Base-by-base conservation (phyloP, 2,329 filamentous ascomycete genomes). In the Scolecobasidium constrictum region DNA sequence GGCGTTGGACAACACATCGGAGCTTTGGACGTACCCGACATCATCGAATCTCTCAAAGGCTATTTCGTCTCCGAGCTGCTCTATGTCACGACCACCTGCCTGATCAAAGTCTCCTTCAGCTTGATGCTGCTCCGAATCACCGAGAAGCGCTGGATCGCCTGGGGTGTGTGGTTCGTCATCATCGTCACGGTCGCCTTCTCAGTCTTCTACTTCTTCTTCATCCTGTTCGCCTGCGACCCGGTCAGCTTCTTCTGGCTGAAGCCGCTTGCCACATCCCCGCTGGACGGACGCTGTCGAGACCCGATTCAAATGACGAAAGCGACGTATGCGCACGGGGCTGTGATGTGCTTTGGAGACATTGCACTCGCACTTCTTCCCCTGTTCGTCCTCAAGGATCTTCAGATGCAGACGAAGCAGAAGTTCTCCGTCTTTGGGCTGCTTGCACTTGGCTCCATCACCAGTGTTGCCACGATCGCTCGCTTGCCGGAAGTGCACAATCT, bases 181-280 rank as follows among this genome's bases (percentile, higher is more conserved):
- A 3, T 20, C 7, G 15, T 40, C 38, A 17, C 23, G 9, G 13
- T 40, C 13, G 4, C 15, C 4, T 28, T 28, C 11, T 15, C 21
- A 16, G 19, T 17, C 17, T 33, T 40, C 22, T 40, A 31, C 38
- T 40, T 40, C 23, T 16, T 31, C 15, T 40, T 28, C 18, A 16
- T 40, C 13, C 15, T 40, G 4, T 33, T 40, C 26, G 23, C 38
- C 15, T 33, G 38, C 38, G 19, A n/a, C 7, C 38, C 38, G 2
- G 20, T 31, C 12, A 16, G 5, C 5, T 3, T 11, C 11, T 23
- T 40, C 3, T 40, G 38, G 38, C 3, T 7, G 9, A 9, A 16
- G 1, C 9, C 19, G 18, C n/a, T 28, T n/a, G 15, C 15, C 6
- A n/a, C 11, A 5, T 17, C 4, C 11, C n/a, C n/a, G n/a, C n/a